Percentiles rank a stretch among this genome's conserved stretches.
Conservation (phyloP, 2,329 filamentous ascomycete species). For the Mariannaea sp. region DNA sequence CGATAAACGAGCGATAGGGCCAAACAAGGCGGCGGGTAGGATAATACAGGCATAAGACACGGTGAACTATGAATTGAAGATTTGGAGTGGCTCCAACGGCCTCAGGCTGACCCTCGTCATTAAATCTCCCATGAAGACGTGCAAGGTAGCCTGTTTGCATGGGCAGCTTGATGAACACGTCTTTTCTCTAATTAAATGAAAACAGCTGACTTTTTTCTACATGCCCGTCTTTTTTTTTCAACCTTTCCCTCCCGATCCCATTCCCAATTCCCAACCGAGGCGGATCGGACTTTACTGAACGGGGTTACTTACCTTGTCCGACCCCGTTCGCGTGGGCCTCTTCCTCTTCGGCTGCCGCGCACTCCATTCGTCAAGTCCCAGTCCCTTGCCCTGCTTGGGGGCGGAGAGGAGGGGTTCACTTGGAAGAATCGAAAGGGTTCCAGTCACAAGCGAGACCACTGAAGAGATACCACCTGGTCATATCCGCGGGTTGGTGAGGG, state of each 20-base stretch:
- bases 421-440: background rate
- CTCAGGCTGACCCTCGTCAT: too few species aligned
- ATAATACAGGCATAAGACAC: too few species aligned
- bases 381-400: background rate
- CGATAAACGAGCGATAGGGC: too few species aligned
- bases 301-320: conserved; percentile 16
- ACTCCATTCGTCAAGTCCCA: conserved; percentile 14
- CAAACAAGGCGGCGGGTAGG: too few species aligned
- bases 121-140: too few species aligned
- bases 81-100: too few species aligned
- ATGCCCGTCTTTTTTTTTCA: background rate
- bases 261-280: conserved; percentile 10
- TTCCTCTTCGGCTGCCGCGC: conserved; percentile 1
- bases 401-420: background rate
- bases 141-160: too few species aligned
- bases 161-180: too few species aligned
- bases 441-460: conserved; percentile 3
- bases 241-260: background rate
- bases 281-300: conserved; percentile 18
- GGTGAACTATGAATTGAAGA: too few species aligned
- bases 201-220: conserved; percentile 1
- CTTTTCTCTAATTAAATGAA: too few species aligned
- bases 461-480: background rate
- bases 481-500: background rate
- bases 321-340: conserved; percentile 1